Evolutionary conservation across 2,329 filamentous ascomycete species (phyloP).

Genomic region (Aspergillus pseudoterreus): DNA sequence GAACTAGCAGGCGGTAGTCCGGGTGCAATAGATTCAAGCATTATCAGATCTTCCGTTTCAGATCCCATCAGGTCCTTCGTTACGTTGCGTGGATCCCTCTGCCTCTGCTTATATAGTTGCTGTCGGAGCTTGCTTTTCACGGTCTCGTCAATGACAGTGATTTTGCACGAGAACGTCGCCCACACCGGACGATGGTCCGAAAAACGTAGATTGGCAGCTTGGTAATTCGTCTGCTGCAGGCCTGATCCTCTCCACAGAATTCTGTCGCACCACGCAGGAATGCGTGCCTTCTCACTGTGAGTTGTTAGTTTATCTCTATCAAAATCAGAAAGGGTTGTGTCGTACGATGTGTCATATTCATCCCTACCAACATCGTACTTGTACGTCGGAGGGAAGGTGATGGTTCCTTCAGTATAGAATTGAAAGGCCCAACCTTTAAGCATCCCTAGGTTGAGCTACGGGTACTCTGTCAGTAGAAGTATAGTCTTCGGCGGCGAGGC

Average conservation of each 20-base stretch:
- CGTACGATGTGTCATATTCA: constrained; percentile 84
- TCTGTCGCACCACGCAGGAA: constrained; percentile 96
- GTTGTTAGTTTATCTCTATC: constrained; percentile 25
- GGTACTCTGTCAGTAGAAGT: constrained; percentile 9
- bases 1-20: constrained; percentile 64
- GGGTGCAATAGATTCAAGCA: constrained; percentile 78
- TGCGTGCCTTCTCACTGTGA: constrained; percentile 79
- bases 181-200: constrained; percentile 97
- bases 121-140: constrained; percentile 69
- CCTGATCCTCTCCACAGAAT: constrained; percentile 82
- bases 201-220: constrained; percentile 76
- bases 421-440: constrained; percentile 83
- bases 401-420: constrained; percentile 85
- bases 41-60: constrained; percentile 71
- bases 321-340: constrained; percentile 10
- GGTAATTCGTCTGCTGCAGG: constrained; percentile 77
- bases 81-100: constrained; percentile 58
- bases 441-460: constrained; percentile 89
- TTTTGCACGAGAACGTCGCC: constrained; percentile 78
- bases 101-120: constrained; percentile 68
- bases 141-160: constrained; percentile 74
- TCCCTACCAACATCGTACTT: constrained; percentile 90
- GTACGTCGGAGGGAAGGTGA: constrained; percentile 90
- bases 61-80: constrained; percentile 20
- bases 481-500: constrained; percentile 2